These are phyloP conservation scores for Heterobasidion occidentale DNA, from an alignment of 1,284 basidiomycete species.

Conservation along the genomic window DNA sequence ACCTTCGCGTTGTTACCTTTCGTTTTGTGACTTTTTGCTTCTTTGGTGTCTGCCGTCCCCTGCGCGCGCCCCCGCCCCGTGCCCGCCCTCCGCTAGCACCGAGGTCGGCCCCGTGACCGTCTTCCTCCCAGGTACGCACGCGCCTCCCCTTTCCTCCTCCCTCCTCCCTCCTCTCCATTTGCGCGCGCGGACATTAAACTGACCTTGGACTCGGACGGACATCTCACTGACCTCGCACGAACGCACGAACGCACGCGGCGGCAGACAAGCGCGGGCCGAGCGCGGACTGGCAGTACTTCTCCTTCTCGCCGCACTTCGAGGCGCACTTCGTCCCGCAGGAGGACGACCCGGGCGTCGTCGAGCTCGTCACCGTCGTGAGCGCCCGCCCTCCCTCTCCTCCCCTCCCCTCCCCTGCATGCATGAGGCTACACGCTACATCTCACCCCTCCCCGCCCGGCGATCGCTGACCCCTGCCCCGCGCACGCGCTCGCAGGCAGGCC, in stretches of 20 bases:
- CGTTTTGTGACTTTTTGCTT: no score
- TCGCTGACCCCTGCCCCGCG: neutral
- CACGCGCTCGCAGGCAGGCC: neutral
- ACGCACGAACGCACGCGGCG: no score
- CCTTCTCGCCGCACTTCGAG: conserved; percentile 3
- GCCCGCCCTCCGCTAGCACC: neutral
- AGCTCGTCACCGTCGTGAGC: neutral
- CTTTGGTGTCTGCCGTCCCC: neutral
- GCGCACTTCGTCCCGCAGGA: conserved; percentile 9
- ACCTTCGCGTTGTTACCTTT: no score
- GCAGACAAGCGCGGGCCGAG: neutral
- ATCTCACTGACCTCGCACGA: no score
- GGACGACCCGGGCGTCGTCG: conserved; percentile 1
- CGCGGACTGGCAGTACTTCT: conserved; percentile 12
- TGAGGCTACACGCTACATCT: neutral
- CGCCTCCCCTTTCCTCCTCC: neutral
- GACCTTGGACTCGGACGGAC: no score
- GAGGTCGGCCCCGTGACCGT: conserved; percentile 1
- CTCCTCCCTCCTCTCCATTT: no score
- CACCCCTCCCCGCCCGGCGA: neutral
- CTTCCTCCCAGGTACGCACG: neutral
- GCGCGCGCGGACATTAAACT: no score
- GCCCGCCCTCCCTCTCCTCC: no score
- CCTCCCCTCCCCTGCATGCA: neutral
- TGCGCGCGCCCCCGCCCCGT: no score